Percentiles rank a stretch among this genome's conserved stretches.
phyloP scores from a whole-genome alignment of 768 basidiomycete species.

The Cubamyces sp. region DNA sequence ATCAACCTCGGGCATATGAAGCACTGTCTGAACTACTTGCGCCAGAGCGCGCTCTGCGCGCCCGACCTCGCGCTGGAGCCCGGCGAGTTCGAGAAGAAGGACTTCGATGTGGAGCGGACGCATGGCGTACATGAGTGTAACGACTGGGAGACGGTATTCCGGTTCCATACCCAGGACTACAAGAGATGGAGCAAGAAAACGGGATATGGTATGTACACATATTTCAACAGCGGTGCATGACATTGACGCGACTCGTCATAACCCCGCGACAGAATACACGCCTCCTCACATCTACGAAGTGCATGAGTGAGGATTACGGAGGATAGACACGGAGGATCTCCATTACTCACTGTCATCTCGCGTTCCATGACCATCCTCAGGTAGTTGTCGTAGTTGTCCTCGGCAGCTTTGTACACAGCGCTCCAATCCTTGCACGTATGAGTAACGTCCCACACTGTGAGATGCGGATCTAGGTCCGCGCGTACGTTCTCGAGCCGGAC shows the following conservation, averaged over 20 bases:
- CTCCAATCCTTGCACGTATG: conserved; percentile 36
- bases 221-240: too few species aligned
- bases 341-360: too few species aligned
- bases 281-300: too few species aligned
- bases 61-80: conserved; percentile 39
- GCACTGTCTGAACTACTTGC: conserved; percentile 41
- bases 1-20: conserved; percentile 27
- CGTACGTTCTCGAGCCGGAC: conserved; percentile 33
- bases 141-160: conserved; percentile 10
- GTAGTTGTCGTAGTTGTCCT: conserved; percentile 28
- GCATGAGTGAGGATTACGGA: too few species aligned
- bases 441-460: conserved; percentile 27
- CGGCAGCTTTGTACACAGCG: conserved; percentile 33
- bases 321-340: too few species aligned
- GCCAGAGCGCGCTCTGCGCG: conserved; percentile 37
- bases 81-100: conserved; percentile 24
- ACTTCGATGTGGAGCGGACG: conserved; percentile 26
- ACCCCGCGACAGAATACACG: too few species aligned
- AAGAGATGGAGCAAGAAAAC: conserved; percentile 7
- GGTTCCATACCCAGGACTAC: conserved; percentile 8
- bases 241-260: too few species aligned
- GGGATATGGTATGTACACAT: conserved; percentile 17
- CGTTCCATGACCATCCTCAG: too few species aligned
- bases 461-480: conserved; percentile 5
- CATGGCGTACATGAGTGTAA: conserved; percentile 20